Percentiles rank a stretch among this genome's conserved stretches.
Conservation (phyloP, 1,139 yeast species). For the Kodamaea ohmeri region DNA sequence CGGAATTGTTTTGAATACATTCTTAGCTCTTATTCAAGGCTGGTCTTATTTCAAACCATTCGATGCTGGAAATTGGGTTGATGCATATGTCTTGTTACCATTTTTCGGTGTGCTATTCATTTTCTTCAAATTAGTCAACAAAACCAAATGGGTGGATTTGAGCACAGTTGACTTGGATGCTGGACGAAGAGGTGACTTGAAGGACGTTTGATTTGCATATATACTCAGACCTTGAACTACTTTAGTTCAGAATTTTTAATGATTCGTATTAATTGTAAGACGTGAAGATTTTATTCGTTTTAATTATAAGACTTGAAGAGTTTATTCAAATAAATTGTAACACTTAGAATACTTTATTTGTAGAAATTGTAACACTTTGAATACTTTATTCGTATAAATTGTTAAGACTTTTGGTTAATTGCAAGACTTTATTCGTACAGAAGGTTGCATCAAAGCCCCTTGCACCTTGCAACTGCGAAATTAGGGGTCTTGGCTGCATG, state of each 20-base stretch:
- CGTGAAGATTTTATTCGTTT: no score
- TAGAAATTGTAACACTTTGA: no score
- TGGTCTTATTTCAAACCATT: conserved; percentile 67
- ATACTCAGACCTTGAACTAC: background rate
- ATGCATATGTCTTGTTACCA: conserved; percentile 63
- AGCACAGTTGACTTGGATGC: conserved; percentile 46
- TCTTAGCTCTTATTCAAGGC: conserved; percentile 64
- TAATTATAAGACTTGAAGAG: no score
- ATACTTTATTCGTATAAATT: no score
- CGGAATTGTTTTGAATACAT: conserved; percentile 49
- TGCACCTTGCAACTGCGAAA: no score
- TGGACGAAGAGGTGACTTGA: conserved; percentile 36
- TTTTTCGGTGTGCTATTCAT: conserved; percentile 46
- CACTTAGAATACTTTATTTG: no score
- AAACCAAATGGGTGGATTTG: conserved; percentile 43
- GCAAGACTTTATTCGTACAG: no score
- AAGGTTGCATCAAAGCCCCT: no score
- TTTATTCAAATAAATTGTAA: no score
- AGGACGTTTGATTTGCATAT: background rate
- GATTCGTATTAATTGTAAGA: no score
- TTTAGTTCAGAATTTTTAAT: background rate
- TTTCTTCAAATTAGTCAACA: conserved; percentile 40
- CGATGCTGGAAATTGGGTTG: conserved; percentile 58
- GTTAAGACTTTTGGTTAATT: no score
- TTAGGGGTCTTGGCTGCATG: no score